Conservation (phyloP, 306 rosid species). For the Crataegus laevigata region DNA sequence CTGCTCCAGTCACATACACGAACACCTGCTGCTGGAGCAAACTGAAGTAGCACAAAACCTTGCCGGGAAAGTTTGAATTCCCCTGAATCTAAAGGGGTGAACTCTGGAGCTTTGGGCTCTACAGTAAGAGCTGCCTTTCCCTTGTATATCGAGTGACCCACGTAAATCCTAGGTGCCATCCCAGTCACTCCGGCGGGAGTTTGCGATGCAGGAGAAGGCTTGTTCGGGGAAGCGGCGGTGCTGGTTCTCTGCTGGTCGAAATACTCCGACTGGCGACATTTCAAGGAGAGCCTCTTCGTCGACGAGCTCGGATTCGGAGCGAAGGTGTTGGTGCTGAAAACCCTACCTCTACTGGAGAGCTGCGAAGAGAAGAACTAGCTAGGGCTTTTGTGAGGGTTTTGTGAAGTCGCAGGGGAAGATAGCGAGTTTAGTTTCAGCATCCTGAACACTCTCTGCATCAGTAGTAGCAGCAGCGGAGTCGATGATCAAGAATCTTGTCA, state of each 20-base stretch:
- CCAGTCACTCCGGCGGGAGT: slow-evolving; percentile 35
- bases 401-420: slow-evolving; percentile 33
- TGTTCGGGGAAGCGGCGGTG: slow-evolving; percentile 11
- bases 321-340: slow-evolving; percentile 18
- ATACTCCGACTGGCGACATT: slow-evolving; percentile 56
- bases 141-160: slow-evolving; percentile 87
- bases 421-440: slow-evolving; percentile 41
- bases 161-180: slow-evolving; percentile 65
- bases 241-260: slow-evolving; percentile 32
- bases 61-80: slow-evolving; percentile 80
- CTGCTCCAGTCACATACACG: slow-evolving; percentile 82
- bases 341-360: slow-evolving; percentile 3
- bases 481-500: background rate
- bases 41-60: slow-evolving; percentile 83
- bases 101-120: slow-evolving; percentile 80
- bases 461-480: background rate
- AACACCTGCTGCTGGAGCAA: slow-evolving; percentile 72
- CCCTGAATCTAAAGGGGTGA: slow-evolving; percentile 65
- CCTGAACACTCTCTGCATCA: background rate
- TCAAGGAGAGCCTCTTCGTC: slow-evolving; percentile 29
- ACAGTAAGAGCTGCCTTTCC: slow-evolving; percentile 91
- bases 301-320: slow-evolving; percentile 5
- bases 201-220: slow-evolving; percentile 17
- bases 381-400: slow-evolving; percentile 17
- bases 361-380: slow-evolving; percentile 10